Percentiles rank a stretch among this genome's conserved stretches.
These are phyloP conservation scores for Tylopilus orsonianus DNA, from an alignment of 1,284 basidiomycete genomes.

Conservation along the genomic window DNA sequence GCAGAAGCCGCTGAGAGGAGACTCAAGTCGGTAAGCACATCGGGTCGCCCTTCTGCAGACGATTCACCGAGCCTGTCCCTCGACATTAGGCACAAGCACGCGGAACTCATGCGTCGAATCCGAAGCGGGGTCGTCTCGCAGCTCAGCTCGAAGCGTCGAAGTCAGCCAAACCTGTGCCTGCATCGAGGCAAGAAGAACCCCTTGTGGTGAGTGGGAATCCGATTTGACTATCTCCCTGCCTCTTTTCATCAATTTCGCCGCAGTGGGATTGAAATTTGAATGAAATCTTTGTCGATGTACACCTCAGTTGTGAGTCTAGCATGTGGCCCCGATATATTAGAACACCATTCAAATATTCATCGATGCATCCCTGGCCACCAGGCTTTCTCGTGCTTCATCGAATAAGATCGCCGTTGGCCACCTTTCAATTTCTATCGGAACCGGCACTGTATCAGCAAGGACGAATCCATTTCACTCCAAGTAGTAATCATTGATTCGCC, in stretches of 20 bases:
- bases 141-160: constrained; percentile 53
- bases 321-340: constrained; percentile 21
- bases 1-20: constrained; percentile 71
- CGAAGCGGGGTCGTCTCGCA: constrained; percentile 63
- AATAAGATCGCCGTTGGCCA: constrained; percentile 33
- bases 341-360: constrained; percentile 23
- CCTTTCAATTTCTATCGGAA: constrained; percentile 35
- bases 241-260: constrained; percentile 29
- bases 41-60: constrained; percentile 12
- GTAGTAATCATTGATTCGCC: constrained; percentile 34
- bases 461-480: constrained; percentile 26
- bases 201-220: constrained; percentile 55
- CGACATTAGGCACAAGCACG: constrained; percentile 50
- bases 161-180: constrained; percentile 45
- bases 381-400: constrained; percentile 37
- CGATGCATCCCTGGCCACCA: constrained; percentile 34
- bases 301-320: constrained; percentile 24
- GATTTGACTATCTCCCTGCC: constrained; percentile 16
- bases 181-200: constrained; percentile 52
- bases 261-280: constrained; percentile 34
- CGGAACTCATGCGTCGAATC: constrained; percentile 61
- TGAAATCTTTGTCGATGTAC: constrained; percentile 23
- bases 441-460: constrained; percentile 28
- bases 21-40: constrained; percentile 53
- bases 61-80: constrained; percentile 20